Percentiles rank a stretch among this genome's conserved stretches.
These are phyloP conservation scores for Paramecium octaurelia DNA, from an alignment of 73 alveolate genomes.

Conservation along the genomic window DNA sequence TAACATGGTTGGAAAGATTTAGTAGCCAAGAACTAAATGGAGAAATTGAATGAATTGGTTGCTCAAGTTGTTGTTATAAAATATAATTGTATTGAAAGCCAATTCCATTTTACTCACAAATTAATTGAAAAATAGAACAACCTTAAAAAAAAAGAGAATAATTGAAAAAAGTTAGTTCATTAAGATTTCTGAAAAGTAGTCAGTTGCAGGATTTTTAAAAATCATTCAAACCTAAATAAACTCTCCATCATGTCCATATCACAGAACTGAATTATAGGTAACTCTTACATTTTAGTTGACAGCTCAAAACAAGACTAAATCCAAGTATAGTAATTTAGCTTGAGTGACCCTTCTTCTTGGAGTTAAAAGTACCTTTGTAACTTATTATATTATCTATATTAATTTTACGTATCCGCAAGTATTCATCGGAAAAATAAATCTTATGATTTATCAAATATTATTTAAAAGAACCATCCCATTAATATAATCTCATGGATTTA, in stretches of 20 bases:
- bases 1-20: too few species aligned
- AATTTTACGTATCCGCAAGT: background rate
- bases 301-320: constrained; percentile 93
- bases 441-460: background rate
- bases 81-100: too few species aligned
- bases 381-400: background rate
- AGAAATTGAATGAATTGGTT: too few species aligned
- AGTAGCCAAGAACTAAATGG: too few species aligned
- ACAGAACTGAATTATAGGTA: constrained; percentile 85
- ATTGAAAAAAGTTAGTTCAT: too few species aligned
- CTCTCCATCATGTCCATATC: constrained; percentile 93
- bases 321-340: constrained; percentile 97
- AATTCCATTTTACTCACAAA: too few species aligned
- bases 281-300: constrained; percentile 96
- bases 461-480: background rate
- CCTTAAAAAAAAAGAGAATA: too few species aligned
- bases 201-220: too few species aligned
- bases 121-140: too few species aligned
- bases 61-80: too few species aligned
- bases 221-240: background rate
- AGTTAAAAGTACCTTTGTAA: constrained; percentile 85
- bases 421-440: background rate
- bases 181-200: too few species aligned
- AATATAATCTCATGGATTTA: background rate
- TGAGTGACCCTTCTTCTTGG: constrained; percentile 97